Conservation (phyloP, 139 green algal species). For the Yamagishiella unicocca region DNA sequence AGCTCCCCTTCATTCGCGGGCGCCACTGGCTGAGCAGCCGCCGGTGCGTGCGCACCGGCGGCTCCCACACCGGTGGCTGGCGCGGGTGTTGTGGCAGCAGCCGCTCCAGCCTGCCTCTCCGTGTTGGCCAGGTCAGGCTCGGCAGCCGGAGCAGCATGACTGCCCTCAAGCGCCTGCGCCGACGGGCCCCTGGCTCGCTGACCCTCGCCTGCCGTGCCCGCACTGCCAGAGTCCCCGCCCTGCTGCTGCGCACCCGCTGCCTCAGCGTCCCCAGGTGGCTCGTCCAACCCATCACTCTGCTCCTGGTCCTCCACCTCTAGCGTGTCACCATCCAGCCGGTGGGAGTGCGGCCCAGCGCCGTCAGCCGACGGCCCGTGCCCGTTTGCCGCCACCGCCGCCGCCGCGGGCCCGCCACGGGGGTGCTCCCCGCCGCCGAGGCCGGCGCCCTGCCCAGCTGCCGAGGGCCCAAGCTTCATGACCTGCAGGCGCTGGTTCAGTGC, state of each 20-base stretch:
- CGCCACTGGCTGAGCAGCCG: not conserved
- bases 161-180: not conserved
- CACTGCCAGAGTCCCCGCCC: no score
- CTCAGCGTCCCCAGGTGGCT: not conserved
- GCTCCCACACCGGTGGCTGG: not conserved
- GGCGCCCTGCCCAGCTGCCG: not conserved
- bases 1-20: not conserved
- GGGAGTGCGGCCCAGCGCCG: not conserved
- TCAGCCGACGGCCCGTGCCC: not conserved
- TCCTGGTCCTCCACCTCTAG: not conserved
- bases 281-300: not conserved
- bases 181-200: no score
- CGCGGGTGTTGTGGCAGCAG: not conserved
- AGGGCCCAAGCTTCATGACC: constrained; percentile 30
- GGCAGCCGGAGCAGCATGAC: not conserved
- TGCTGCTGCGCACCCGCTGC: not conserved
- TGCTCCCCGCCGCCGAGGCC: not conserved
- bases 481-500: constrained; percentile 41
- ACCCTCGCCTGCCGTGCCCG: no score
- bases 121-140: not conserved
- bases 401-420: not conserved
- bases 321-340: not conserved
- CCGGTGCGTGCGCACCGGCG: not conserved
- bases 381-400: not conserved
- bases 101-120: not conserved